phyloP scores from a whole-genome alignment of 257 asterid species.

The Solanum sejunctum region DNA sequence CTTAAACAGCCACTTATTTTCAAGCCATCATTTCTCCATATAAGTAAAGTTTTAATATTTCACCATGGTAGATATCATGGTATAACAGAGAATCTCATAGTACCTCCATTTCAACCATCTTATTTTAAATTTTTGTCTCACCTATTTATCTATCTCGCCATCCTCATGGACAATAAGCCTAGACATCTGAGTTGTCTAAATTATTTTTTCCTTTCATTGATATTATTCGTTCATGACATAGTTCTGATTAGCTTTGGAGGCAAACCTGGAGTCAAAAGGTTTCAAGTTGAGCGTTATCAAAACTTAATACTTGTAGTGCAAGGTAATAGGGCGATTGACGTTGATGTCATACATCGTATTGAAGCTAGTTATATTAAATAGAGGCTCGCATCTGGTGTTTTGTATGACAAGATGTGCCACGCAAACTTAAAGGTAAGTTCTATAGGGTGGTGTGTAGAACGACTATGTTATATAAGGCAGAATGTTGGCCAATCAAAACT shows the following conservation, averaged over 20 bases:
- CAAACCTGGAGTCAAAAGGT: background rate
- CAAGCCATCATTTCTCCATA: background rate
- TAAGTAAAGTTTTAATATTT: background rate
- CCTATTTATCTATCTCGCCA: background rate
- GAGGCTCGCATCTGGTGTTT: background rate
- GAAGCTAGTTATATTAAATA: background rate
- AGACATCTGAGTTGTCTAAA: background rate
- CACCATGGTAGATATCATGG: background rate
- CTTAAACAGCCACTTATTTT: background rate
- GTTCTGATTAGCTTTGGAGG: background rate
- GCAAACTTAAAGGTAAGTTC: background rate
- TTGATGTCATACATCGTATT: background rate
- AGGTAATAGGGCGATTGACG: background rate
- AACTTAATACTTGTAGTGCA: background rate
- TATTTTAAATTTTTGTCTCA: background rate
- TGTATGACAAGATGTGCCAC: background rate
- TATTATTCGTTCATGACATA: too few species aligned
- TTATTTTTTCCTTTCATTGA: background rate
- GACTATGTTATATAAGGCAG: background rate
- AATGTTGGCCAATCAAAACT: background rate
- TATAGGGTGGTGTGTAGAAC: background rate
- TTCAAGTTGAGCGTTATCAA: background rate
- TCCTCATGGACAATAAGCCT: background rate
- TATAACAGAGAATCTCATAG: background rate
- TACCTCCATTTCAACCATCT: background rate